Conservation (phyloP, 805 yeast genomes). For the Kodamaea sagamina region DNA sequence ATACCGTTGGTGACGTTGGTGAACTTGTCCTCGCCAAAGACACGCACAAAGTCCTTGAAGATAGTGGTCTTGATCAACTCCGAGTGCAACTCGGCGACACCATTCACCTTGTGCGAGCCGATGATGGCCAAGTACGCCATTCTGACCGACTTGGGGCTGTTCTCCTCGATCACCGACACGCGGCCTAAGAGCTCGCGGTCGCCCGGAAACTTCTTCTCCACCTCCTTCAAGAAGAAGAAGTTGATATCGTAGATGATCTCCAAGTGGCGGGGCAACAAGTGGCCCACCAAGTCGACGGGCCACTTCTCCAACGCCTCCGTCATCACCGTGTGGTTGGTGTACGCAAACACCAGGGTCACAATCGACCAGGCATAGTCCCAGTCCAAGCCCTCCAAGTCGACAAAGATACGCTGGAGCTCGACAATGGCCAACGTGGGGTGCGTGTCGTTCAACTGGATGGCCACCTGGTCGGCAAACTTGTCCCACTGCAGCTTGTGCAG, state of each 20-base stretch:
- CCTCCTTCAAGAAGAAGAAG: slow-evolving; percentile 71
- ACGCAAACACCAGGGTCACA: slow-evolving; percentile 79
- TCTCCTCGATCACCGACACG: slow-evolving; percentile 86
- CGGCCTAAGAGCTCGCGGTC: slow-evolving; percentile 64
- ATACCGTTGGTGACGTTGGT: slow-evolving; percentile 93
- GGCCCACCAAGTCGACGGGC: slow-evolving; percentile 82
- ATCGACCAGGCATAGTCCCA: slow-evolving; percentile 89
- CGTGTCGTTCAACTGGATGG: slow-evolving; percentile 92
- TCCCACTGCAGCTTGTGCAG: slow-evolving; percentile 68
- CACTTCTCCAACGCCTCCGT: slow-evolving; percentile 94
- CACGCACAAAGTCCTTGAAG: slow-evolving; percentile 83
- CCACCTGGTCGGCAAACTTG: slow-evolving; percentile 81
- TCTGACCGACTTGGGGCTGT: slow-evolving; percentile 76
- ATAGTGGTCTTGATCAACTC: slow-evolving; percentile 87
- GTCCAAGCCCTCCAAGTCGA: slow-evolving; percentile 76
- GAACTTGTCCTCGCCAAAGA: slow-evolving; percentile 81
- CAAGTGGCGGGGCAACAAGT: slow-evolving; percentile 84
- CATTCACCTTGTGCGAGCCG: slow-evolving; percentile 92
- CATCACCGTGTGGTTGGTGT: slow-evolving; percentile 95
- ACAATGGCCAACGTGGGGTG: slow-evolving; percentile 92
- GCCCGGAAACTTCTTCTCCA: slow-evolving; percentile 73
- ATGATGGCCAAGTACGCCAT: slow-evolving; percentile 91
- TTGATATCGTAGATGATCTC: slow-evolving; percentile 89
- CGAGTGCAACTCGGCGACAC: slow-evolving; percentile 94
- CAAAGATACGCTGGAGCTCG: slow-evolving; percentile 81